These are phyloP conservation scores for Pythium utonaiense DNA, from an alignment of 352 stramenopile species.

Conservation along the genomic window DNA sequence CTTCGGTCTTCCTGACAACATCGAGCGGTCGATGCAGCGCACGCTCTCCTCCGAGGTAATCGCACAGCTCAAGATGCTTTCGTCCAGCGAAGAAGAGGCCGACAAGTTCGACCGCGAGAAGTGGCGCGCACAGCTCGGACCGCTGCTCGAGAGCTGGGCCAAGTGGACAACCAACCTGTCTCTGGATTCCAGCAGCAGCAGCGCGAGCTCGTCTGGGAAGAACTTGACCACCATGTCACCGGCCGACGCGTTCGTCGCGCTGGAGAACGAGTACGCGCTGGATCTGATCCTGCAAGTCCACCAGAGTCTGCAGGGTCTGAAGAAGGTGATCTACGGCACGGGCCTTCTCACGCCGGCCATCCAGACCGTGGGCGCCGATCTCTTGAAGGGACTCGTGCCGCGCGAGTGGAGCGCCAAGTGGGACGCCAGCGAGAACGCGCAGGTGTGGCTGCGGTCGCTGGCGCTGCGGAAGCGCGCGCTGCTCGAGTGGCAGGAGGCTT, in stretches of 20 bases:
- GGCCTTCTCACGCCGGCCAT: conserved; percentile 88
- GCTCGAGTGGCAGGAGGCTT: conserved; percentile 76
- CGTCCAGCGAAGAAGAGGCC: conserved; percentile 46
- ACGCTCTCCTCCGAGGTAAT: conserved; percentile 82
- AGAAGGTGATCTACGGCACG: conserved; percentile 90
- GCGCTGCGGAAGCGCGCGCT: conserved; percentile 83
- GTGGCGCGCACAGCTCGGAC: conserved; percentile 85
- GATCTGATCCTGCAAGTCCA: conserved; percentile 77
- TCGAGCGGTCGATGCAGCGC: conserved; percentile 93
- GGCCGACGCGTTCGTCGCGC: conserved; percentile 86
- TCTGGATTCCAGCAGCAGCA: conserved; percentile 31
- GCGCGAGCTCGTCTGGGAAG: conserved; percentile 14
- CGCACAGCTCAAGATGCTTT: conserved; percentile 82
- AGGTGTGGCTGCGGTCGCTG: conserved; percentile 78
- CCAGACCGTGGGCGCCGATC: conserved; percentile 64
- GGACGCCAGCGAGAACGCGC: conserved; percentile 71
- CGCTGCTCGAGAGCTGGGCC: conserved; percentile 88
- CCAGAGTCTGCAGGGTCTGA: conserved; percentile 60
- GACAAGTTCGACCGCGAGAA: conserved; percentile 90
- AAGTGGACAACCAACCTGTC: conserved; percentile 72
- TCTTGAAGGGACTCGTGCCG: conserved; percentile 76
- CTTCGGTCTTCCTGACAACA: conserved; percentile 93
- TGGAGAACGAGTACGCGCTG: conserved; percentile 86
- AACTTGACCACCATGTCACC: conserved; percentile 60
- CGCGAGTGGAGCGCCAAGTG: conserved; percentile 78